Conservation (phyloP, 2,329 filamentous ascomycete genomes). For the Macroventuria anomochaeta region DNA sequence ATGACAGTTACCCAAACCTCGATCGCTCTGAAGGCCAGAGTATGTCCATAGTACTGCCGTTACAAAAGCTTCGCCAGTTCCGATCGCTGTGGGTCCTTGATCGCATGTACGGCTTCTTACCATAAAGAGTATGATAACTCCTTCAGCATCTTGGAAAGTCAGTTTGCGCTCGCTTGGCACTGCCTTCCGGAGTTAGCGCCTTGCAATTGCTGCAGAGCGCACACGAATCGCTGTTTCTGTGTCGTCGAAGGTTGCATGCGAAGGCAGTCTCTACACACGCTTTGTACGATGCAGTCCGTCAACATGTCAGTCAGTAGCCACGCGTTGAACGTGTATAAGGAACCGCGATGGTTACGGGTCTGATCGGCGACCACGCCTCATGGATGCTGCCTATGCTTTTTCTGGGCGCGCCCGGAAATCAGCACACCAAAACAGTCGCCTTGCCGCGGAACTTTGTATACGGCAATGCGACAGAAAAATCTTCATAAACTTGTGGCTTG, state of each 20-base stretch:
- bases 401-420: background rate
- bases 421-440: background rate
- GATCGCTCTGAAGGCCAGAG: background rate
- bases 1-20: background rate
- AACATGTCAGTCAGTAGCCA: background rate
- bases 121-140: background rate
- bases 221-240: background rate
- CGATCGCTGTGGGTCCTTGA: background rate
- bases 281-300: background rate
- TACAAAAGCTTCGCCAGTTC: background rate
- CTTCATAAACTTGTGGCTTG: conserved; percentile 20
- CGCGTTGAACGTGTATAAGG: background rate
- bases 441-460: background rate
- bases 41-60: background rate
- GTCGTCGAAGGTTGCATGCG: background rate
- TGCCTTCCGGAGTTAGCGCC: background rate
- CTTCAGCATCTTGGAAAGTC: background rate
- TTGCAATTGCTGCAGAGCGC: background rate
- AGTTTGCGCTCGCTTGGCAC: background rate
- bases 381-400: background rate
- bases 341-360: background rate
- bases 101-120: background rate
- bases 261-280: background rate
- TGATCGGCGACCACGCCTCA: background rate
- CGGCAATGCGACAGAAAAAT: background rate